Percentiles rank a stretch among this genome's conserved stretches.
Conservation (phyloP, 176 grass and related monocot genomes). For the Stipa capillata region DNA sequence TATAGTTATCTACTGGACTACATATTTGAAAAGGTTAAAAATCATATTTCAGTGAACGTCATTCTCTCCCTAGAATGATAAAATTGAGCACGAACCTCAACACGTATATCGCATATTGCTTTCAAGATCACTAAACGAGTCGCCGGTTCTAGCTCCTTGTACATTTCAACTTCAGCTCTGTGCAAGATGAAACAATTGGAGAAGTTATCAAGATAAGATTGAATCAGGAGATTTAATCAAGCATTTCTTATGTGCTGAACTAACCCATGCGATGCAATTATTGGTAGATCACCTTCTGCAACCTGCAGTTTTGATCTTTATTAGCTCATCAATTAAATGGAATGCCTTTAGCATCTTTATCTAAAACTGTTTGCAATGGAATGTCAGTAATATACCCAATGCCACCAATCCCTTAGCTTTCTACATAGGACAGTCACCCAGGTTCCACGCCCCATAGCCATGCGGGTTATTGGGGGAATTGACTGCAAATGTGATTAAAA, state of each 20-base stretch:
- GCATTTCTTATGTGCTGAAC: slow-evolving; percentile 16
- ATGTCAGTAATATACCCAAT: slow-evolving; percentile 63
- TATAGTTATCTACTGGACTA: neutral
- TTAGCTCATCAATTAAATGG: slow-evolving; percentile 30
- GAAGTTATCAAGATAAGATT: neutral
- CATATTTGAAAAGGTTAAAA: neutral
- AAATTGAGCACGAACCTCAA: slow-evolving; percentile 47
- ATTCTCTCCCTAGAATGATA: neutral
- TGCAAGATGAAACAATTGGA: slow-evolving; percentile 6
- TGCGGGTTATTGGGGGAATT: slow-evolving; percentile 94
- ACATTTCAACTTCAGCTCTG: slow-evolving; percentile 80
- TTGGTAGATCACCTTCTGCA: slow-evolving; percentile 91
- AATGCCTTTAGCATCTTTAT: neutral
- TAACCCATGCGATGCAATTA: slow-evolving; percentile 97
- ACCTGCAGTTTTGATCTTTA: slow-evolving; percentile 54
- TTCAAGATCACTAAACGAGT: slow-evolving; percentile 86
- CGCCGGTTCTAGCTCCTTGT: slow-evolving; percentile 69
- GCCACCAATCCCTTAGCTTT: slow-evolving; percentile 98
- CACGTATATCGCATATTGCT: slow-evolving; percentile 93
- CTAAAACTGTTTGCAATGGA: slow-evolving; percentile 13
- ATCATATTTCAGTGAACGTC: neutral
- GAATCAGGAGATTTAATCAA: neutral
- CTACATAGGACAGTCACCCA: slow-evolving; percentile 96
- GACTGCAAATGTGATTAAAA: slow-evolving; percentile 59
- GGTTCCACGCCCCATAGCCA: slow-evolving; percentile 89